A percentile compares a stretch with the other conserved stretches of the same genome.
These are phyloP conservation scores for Globisporangium nunn DNA, from an alignment of 352 stramenopile species.

Conservation along the genomic window DNA sequence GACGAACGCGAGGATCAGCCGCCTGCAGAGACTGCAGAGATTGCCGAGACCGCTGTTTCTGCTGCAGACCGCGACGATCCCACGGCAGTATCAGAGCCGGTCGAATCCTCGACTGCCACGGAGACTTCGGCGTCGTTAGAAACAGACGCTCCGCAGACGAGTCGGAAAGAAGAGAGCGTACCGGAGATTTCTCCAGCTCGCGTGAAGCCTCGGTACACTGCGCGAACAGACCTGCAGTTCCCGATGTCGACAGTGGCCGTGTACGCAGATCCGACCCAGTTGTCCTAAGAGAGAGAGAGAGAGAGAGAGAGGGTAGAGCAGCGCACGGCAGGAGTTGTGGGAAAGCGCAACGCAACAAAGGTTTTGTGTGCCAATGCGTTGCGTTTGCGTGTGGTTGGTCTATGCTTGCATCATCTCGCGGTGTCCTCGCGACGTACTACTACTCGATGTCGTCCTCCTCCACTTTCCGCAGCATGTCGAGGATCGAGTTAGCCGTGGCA, in stretches of 20 bases:
- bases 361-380: background rate
- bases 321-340: background rate
- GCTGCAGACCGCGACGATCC: too few relatives aligned
- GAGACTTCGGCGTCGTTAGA: background rate
- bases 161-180: conserved; percentile 2
- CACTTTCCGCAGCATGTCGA: conserved; percentile 64
- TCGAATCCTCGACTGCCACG: background rate
- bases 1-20: background rate
- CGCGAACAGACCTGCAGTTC: conserved; percentile 54
- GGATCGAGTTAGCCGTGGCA: conserved; percentile 71
- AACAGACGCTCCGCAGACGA: background rate
- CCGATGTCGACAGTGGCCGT: conserved; percentile 74
- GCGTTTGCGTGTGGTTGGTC: background rate
- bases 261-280: conserved; percentile 35
- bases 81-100: background rate
- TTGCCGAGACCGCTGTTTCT: background rate
- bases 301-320: background rate
- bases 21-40: too few relatives aligned
- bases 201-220: conserved; percentile 38
- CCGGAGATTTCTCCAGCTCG: background rate
- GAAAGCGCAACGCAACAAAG: background rate
- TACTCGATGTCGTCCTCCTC: conserved; percentile 7
- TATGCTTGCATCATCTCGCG: background rate
- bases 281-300: conserved; percentile 5
- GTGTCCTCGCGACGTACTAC: too few relatives aligned